phyloP scores from a whole-genome alignment of 2,329 filamentous ascomycete genomes.

The Fusarium sp. region DNA sequence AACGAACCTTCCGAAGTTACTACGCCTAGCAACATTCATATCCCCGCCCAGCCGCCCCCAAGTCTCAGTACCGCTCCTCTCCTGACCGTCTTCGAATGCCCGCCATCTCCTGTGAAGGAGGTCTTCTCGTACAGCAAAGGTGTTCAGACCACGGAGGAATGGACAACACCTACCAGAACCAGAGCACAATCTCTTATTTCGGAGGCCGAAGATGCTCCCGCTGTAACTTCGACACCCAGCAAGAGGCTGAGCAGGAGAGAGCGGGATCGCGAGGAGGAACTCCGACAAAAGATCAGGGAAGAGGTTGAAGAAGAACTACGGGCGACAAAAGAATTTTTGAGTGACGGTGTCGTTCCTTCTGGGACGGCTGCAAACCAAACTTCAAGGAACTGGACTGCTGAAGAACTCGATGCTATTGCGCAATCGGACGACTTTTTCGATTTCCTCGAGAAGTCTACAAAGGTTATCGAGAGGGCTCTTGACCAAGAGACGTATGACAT shows the following conservation, averaged over 20 bases:
- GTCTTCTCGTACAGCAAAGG: conserved; percentile 97
- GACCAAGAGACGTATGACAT: conserved; percentile 95
- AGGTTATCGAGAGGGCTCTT: conserved; percentile 94
- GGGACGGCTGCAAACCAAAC: conserved; percentile 70
- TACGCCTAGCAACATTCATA: conserved; percentile 57
- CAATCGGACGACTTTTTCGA: conserved; percentile 93
- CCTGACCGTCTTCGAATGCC: conserved; percentile 82
- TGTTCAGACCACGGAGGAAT: conserved; percentile 87
- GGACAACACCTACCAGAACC: conserved; percentile 66
- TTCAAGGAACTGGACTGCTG: conserved; percentile 79
- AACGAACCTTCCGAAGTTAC: conserved; percentile 74
- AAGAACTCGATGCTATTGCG: conserved; percentile 90
- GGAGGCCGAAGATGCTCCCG: conserved; percentile 70
- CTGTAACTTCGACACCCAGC: conserved; percentile 67
- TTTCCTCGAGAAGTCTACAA: conserved; percentile 94
- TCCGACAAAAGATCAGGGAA: conserved; percentile 82
- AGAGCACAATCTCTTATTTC: conserved; percentile 57
- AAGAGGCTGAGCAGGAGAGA: conserved; percentile 84
- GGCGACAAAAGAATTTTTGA: conserved; percentile 71
- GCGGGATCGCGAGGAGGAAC: conserved; percentile 86
- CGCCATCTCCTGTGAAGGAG: conserved; percentile 80
- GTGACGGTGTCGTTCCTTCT: conserved; percentile 54
- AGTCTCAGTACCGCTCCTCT: conserved; percentile 79
- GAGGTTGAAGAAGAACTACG: conserved; percentile 95
- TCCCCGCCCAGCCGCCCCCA: conserved; percentile 63